Evolutionary conservation across 176 grass and related monocot species (phyloP).

Genomic region (Urochloa ruziziensis): DNA sequence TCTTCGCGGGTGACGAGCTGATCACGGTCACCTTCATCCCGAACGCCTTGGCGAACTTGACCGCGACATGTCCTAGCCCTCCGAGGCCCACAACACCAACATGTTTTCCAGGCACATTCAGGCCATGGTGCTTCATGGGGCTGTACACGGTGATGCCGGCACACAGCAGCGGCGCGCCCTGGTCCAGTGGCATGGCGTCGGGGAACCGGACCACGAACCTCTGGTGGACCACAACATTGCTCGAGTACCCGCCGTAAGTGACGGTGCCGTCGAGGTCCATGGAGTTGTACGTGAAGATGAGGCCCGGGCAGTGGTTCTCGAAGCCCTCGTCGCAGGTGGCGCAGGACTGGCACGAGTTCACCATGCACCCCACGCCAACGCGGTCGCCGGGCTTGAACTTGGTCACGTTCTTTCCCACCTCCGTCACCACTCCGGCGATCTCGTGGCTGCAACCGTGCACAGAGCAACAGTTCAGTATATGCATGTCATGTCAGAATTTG

Average conservation of each 20-base stretch:
- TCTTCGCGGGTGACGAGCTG: constrained; percentile 53
- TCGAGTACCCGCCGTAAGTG: constrained; percentile 71
- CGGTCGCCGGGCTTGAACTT: constrained; percentile 59
- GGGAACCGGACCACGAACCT: constrained; percentile 68
- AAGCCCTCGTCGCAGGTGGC: constrained; percentile 39
- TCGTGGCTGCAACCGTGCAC: constrained; percentile 44
- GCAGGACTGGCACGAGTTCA: constrained; percentile 63
- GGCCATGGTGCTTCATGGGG: constrained; percentile 64
- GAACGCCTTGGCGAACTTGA: constrained; percentile 70
- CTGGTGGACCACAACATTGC: constrained; percentile 45
- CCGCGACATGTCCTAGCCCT: constrained; percentile 68
- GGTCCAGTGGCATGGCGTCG: constrained; percentile 55
- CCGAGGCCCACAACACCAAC: constrained; percentile 62
- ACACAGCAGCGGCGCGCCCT: constrained; percentile 61
- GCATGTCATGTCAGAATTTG: neutral
- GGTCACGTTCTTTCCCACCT: constrained; percentile 55
- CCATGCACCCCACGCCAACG: constrained; percentile 67
- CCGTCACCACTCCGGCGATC: constrained; percentile 66
- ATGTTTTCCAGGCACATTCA: constrained; percentile 41
- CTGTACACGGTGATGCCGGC: constrained; percentile 67
- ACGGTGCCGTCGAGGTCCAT: constrained; percentile 44
- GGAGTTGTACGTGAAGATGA: constrained; percentile 57
- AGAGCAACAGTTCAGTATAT: neutral
- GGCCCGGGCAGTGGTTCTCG: constrained; percentile 49
- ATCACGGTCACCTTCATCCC: constrained; percentile 81